These are phyloP conservation scores for Dactylella cylindrospora DNA, from an alignment of 2,329 filamentous ascomycete genomes.

Conservation along the genomic window DNA sequence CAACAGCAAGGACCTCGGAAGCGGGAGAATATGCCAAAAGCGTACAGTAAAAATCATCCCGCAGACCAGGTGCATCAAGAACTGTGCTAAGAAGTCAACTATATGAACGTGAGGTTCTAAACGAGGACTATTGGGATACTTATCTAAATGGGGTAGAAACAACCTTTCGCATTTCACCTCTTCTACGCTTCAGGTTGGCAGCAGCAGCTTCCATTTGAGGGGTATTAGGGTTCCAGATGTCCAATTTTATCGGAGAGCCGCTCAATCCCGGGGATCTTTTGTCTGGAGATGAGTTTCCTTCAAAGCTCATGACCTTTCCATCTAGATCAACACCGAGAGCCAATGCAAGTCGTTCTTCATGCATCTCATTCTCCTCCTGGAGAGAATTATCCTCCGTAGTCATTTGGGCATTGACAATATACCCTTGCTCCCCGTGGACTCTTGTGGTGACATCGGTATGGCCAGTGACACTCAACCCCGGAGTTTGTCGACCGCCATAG, in stretches of 20 bases:
- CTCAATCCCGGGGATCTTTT: slow-evolving; percentile 51
- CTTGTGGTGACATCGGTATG: background rate
- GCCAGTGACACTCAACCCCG: slow-evolving; percentile 1
- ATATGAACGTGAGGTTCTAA: background rate
- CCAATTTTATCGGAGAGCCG: slow-evolving; percentile 37
- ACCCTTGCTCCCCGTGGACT: slow-evolving; percentile 11
- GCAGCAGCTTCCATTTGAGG: slow-evolving; percentile 36
- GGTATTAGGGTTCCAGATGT: slow-evolving; percentile 29
- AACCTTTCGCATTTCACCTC: slow-evolving; percentile 56
- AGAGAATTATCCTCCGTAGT: slow-evolving; percentile 55
- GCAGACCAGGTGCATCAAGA: slow-evolving; percentile 81
- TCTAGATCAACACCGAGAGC: slow-evolving; percentile 77
- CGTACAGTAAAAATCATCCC: slow-evolving; percentile 95
- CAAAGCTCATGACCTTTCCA: slow-evolving; percentile 65
- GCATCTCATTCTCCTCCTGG: slow-evolving; percentile 66
- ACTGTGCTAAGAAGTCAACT: slow-evolving; percentile 61
- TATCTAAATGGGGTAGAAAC: slow-evolving; percentile 73
- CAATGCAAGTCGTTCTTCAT: slow-evolving; percentile 72
- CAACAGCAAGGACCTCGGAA: slow-evolving; percentile 76
- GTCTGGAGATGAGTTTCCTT: slow-evolving; percentile 48
- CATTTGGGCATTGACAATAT: slow-evolving; percentile 61
- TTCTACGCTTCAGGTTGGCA: slow-evolving; percentile 44
- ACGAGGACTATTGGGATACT: slow-evolving; percentile 51
- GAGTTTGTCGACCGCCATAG: slow-evolving; percentile 27
- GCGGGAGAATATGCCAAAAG: slow-evolving; percentile 79